phyloP scores from a whole-genome alignment of 768 basidiomycete genomes.

The Mycena indigotica region DNA sequence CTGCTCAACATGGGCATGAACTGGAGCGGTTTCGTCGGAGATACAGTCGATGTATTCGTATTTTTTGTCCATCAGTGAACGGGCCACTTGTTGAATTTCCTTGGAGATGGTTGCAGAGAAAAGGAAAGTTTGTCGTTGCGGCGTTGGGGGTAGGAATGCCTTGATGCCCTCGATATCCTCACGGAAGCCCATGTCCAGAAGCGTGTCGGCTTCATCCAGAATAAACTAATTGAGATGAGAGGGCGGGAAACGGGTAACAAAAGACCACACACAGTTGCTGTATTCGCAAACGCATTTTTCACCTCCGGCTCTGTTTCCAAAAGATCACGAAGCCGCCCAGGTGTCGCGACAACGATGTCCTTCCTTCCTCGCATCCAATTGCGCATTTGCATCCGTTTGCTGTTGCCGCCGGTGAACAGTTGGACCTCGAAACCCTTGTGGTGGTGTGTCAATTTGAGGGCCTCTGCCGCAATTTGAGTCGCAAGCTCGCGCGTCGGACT shows the following conservation, averaged over 20 bases:
- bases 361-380: conserved; percentile 64
- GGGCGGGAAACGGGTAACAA: neutral
- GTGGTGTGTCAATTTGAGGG: conserved; percentile 61
- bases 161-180: conserved; percentile 80
- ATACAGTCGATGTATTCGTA: conserved; percentile 78
- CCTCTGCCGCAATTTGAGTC: conserved; percentile 86
- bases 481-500: conserved; percentile 91
- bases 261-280: conserved; percentile 55
- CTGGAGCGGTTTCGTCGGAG: conserved; percentile 58
- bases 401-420: conserved; percentile 77
- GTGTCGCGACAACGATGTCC: conserved; percentile 88
- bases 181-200: conserved; percentile 91
- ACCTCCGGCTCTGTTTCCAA: conserved; percentile 62
- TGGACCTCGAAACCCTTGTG: conserved; percentile 68
- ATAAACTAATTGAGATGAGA: conserved; percentile 59
- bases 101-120: conserved; percentile 87
- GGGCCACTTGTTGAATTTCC: conserved; percentile 71
- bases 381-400: conserved; percentile 64
- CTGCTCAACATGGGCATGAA: conserved; percentile 78
- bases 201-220: conserved; percentile 89
- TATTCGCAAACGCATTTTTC: conserved; percentile 49
- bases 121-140: conserved; percentile 84
- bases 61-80: conserved; percentile 55
- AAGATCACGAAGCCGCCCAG: conserved; percentile 82
- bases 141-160: conserved; percentile 56